A percentile compares a stretch with the other conserved stretches of the same genome.
Conservation (phyloP, 2,329 filamentous ascomycete species). For the Sarocladiaceae sp. region DNA sequence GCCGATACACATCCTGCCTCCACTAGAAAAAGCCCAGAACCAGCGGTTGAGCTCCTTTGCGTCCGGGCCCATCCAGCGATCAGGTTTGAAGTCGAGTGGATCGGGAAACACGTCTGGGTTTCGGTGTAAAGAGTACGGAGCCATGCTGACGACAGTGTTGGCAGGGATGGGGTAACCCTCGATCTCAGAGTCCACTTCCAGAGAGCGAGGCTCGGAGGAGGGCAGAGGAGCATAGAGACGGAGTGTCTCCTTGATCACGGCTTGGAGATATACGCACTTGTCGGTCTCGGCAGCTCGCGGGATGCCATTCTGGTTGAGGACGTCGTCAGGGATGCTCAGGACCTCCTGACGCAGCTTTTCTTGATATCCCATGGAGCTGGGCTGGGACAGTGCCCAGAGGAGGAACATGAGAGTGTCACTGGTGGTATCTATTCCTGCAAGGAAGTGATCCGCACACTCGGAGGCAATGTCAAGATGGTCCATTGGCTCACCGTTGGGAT, state of each 20-base stretch:
- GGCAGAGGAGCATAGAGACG: slow-evolving; percentile 45
- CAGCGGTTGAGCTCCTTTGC: slow-evolving; percentile 12
- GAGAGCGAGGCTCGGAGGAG: slow-evolving; percentile 40
- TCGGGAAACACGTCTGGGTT: slow-evolving; percentile 19
- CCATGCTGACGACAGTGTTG: slow-evolving; percentile 20
- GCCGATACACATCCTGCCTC: slow-evolving; percentile 14
- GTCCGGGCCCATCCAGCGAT: slow-evolving; percentile 19
- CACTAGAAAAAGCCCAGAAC: slow-evolving; percentile 14
- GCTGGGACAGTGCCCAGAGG: slow-evolving; percentile 41
- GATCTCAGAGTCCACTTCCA: slow-evolving; percentile 12
- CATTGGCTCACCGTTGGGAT: slow-evolving; percentile 21
- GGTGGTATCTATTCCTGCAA: slow-evolving; percentile 48
- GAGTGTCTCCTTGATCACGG: slow-evolving; percentile 44
- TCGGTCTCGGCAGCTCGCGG: slow-evolving; percentile 29
- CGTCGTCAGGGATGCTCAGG: slow-evolving; percentile 16
- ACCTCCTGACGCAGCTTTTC: slow-evolving; percentile 29
- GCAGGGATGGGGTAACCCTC: slow-evolving; percentile 20
- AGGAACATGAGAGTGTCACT: slow-evolving; percentile 45
- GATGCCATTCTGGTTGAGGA: slow-evolving; percentile 17
- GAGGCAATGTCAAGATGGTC: slow-evolving; percentile 42
- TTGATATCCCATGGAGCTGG: slow-evolving; percentile 31
- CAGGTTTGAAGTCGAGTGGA: slow-evolving; percentile 18
- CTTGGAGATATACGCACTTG: slow-evolving; percentile 36
- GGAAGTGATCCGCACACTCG: slow-evolving; percentile 46
- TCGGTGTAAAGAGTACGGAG: slow-evolving; percentile 20